Percentiles rank a stretch among this genome's conserved stretches.
Evolutionary conservation across 192 early-diverging fungal species (phyloP).

Genomic region (Linnemannia elongata): DNA sequence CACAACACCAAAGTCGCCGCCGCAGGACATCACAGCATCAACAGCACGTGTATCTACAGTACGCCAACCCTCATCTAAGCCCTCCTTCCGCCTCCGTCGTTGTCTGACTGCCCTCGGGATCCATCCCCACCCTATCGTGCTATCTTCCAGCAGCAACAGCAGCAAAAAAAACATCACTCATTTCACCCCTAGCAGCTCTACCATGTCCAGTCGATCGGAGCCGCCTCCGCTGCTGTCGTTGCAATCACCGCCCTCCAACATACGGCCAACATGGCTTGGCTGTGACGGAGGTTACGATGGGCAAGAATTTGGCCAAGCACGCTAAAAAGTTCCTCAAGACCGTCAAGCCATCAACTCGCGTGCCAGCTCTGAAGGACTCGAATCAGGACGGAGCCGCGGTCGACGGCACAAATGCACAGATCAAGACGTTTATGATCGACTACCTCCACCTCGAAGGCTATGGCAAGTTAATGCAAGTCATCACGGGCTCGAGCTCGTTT

Average conservation of each 20-base stretch:
- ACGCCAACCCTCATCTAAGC: conserved; percentile 22
- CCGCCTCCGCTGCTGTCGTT: not conserved
- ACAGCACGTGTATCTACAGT: not conserved
- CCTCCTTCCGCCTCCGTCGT: conserved; percentile 10
- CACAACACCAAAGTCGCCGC: conserved; percentile 2
- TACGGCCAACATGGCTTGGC: conserved; percentile 28
- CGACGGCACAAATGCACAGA: conserved; percentile 22
- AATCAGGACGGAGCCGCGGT: conserved; percentile 21
- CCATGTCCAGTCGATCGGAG: not conserved
- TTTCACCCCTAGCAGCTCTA: not conserved
- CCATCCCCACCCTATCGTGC: conserved; percentile 1
- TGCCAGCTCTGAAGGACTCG: conserved; percentile 16
- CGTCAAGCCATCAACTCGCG: conserved; percentile 19
- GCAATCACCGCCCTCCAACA: conserved; percentile 37
- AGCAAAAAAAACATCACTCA: conserved; percentile 1
- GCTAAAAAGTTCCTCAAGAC: conserved; percentile 39
- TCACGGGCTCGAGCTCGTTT: conserved; percentile 27
- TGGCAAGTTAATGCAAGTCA: conserved; percentile 33
- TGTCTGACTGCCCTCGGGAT: not conserved
- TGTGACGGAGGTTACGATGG: conserved; percentile 16
- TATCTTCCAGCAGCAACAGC: not conserved
- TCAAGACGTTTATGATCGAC: conserved; percentile 41
- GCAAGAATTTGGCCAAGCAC: conserved; percentile 22
- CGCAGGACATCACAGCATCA: conserved; percentile 4
- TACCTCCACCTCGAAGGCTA: conserved; percentile 33